Percentiles rank a stretch among this genome's conserved stretches.
Evolutionary conservation across 805 yeast genomes (phyloP).

Genomic region (Scheffersomyces coipomensis): DNA sequence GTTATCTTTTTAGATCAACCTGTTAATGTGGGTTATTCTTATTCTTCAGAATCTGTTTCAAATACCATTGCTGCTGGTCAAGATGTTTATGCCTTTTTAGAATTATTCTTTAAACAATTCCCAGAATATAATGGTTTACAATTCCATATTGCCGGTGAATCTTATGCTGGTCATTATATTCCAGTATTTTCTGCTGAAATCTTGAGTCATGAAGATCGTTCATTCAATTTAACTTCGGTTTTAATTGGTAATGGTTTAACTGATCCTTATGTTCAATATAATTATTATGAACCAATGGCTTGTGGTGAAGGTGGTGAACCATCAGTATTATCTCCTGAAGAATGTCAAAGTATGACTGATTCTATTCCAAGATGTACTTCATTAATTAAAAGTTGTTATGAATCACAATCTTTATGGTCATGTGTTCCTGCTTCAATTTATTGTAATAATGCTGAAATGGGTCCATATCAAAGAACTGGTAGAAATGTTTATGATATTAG

Average conservation of each 20-base stretch:
- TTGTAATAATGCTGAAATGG: conserved; percentile 82
- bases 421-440: conserved; percentile 91
- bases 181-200: conserved; percentile 45
- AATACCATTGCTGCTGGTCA: conserved; percentile 32
- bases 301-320: conserved; percentile 88
- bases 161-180: conserved; percentile 48
- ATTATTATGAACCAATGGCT: conserved; percentile 88
- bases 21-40: conserved; percentile 32
- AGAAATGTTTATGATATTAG: conserved; percentile 90
- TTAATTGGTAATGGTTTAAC: conserved; percentile 93
- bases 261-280: conserved; percentile 76
- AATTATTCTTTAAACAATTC: conserved; percentile 36
- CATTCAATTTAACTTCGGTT: conserved; percentile 65
- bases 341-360: conserved; percentile 63
- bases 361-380: conserved; percentile 73
- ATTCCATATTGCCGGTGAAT: conserved; percentile 44
- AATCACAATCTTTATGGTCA: conserved; percentile 68
- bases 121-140: conserved; percentile 23
- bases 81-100: conserved; percentile 36
- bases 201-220: conserved; percentile 37
- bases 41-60: conserved; percentile 28
- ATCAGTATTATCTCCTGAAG: conserved; percentile 66
- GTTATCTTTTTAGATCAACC: conserved; percentile 42
- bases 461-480: conserved; percentile 81
- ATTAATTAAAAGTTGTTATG: conserved; percentile 77